Evolutionary conservation across 352 stramenopile species (phyloP), one percentile per base, ranked within the genome.

Genomic region (Aphanomyces stellatus): DNA sequence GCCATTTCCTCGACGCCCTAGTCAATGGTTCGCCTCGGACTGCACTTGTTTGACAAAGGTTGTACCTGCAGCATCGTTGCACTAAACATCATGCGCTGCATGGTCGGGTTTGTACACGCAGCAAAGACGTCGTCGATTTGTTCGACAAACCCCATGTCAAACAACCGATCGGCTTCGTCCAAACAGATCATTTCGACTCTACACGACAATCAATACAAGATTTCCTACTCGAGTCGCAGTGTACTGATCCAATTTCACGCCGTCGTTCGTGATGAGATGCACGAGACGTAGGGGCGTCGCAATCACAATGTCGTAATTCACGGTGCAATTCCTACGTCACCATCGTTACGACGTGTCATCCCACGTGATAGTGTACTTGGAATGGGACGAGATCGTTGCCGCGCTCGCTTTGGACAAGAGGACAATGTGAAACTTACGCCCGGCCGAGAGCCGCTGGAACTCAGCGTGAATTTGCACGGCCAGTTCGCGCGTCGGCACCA

Each of bases 121-220:
- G 86, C 84, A 33, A 99, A 88, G 67, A 99, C 92, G 48, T 96
- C 89, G 76, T 99, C 97, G 57, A 99, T 96, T 76, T 99, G 97
- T 64, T 93, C 81, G 24, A 99, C 76, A 71, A 99, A 98, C 35
- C 87, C 90, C 77, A 96, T 84, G 62, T 99, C 97, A 41, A 99
- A 95, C 7, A 99, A 78, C 69, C 97, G 93, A 78, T 99, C 98
- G 13, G 95, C 97, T 81, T 99, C 98, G 76, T 99, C 97, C 17
- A 99, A 75, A 43, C 98, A 96, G 11, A 99, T 80, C 55, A 98
- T 88, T 66, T 97, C 80, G 66, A 97, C 88, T 35, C 74, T 95
- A 7, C 77, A 83, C 15, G 88, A 71, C 17, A 5, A 35, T 33
- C 42, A 63, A n/a, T 3, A 69, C 6, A 11, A 69, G 15, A 24